These are phyloP conservation scores for Paspalum vaginatum DNA, from an alignment of 176 grass and related monocot species.

Conservation along the genomic window DNA sequence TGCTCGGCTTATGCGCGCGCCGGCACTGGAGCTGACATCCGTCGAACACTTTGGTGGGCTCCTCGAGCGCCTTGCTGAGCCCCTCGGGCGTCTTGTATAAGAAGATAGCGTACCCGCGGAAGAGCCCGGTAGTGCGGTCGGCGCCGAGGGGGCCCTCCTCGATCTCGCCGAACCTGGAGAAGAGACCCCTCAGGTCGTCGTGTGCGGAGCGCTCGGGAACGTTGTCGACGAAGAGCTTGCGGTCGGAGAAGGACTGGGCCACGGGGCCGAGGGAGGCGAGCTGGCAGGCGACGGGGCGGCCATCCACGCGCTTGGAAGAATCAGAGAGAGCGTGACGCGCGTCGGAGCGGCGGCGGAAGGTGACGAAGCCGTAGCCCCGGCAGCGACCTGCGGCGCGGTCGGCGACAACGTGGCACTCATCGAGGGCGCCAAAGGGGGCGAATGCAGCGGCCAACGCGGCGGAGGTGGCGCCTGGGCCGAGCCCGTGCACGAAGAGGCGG, in stretches of 20 bases:
- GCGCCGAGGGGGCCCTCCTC: slow-evolving; percentile 49
- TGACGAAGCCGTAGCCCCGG: slow-evolving; percentile 75
- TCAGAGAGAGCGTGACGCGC: slow-evolving; percentile 50
- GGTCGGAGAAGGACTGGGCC: not conserved
- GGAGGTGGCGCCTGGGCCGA: slow-evolving; percentile 54
- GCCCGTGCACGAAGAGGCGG: slow-evolving; percentile 68
- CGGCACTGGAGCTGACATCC: slow-evolving; percentile 58
- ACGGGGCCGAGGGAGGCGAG: slow-evolving; percentile 58
- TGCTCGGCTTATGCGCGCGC: slow-evolving; percentile 39
- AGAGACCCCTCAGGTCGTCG: slow-evolving; percentile 46
- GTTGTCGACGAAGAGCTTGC: slow-evolving; percentile 57
- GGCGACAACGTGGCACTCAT: slow-evolving; percentile 55
- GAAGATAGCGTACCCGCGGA: slow-evolving; percentile 59
- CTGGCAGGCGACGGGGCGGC: slow-evolving; percentile 58
- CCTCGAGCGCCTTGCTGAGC: slow-evolving; percentile 53
- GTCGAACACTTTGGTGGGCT: slow-evolving; percentile 56
- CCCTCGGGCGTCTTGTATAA: slow-evolving; percentile 51
- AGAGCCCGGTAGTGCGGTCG: slow-evolving; percentile 38
- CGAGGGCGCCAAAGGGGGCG: slow-evolving; percentile 51
- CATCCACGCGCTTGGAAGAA: slow-evolving; percentile 54
- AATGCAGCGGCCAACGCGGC: slow-evolving; percentile 53
- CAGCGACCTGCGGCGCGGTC: slow-evolving; percentile 51
- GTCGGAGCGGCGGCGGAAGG: slow-evolving; percentile 45
- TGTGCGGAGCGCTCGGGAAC: slow-evolving; percentile 36
- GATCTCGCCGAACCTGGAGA: slow-evolving; percentile 57